Base-by-base conservation (phyloP, 2,329 filamentous ascomycete genomes). In the Xylariomycetidae sp. region DNA sequence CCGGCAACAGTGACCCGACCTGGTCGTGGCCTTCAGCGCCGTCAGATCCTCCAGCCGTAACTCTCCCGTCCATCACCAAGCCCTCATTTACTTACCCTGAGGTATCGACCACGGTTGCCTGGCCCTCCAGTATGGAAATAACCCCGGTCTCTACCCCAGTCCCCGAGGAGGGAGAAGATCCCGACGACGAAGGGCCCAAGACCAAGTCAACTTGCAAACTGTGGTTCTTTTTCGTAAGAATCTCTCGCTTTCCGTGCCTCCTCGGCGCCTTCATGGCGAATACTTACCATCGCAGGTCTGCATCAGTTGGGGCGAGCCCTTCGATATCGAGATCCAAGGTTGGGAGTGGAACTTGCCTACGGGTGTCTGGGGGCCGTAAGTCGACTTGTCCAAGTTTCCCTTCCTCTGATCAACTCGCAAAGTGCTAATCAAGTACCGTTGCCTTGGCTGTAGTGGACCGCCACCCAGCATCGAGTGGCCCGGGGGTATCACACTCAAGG, bases 141-240 rank as follows among this genome's bases (percentile, higher is more conserved):
- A 22, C 15, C 6, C 29, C 34, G 10, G 25, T 28, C 8, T 17
- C 20, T 12, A 32, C 29, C 10, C 29, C 29, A 4, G 34, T 32
- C 9, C 16, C 15, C n/a, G 23, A 32, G 5, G 23, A 27, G 6
- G 34, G 25, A 12, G 29, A 37, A 12, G 29, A 32, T 14, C 29
- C 32, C 19, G 29, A 37, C 14, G 12, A 12, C 18, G 29, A 32
- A 10, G 29, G 19, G 7, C 13, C 17, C 3, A 12, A 20, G 6
- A 22, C 5, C 12, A 32, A 32, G 25, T 13, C 17, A 5, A 19
- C 23, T 12, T 37, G 34, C 19, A 32, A 32, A 28, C 25, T 37
- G 22, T 37, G 34, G 34, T 37, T 37, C 29, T 37, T 37, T 25
- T 32, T 15, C 14, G 34, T 37, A 19, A 28, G 34, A 28, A 4